Evolutionary conservation across 2,329 filamentous ascomycete species (phyloP).

Genomic region (Nemania abortiva): DNA sequence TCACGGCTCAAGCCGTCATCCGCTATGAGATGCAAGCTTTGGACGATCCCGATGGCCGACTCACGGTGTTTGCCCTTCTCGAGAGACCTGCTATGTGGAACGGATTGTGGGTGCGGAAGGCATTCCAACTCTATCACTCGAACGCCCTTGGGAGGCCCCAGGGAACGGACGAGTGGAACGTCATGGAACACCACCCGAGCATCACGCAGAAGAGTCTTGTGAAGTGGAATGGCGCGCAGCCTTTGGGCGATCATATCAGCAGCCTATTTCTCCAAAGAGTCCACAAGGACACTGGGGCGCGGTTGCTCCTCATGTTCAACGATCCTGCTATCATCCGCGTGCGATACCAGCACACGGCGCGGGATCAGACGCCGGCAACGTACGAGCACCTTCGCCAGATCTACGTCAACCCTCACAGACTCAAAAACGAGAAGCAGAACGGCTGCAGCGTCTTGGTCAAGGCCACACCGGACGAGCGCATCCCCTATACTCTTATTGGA

Average conservation of each 20-base stretch:
- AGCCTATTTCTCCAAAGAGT: neutral
- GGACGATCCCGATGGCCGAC: constrained; percentile 5
- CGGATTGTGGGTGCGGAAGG: neutral
- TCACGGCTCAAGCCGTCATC: constrained; percentile 2
- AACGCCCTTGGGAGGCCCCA: constrained; percentile 6
- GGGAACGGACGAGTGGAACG: neutral
- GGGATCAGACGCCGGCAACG: neutral
- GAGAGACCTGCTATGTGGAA: constrained; percentile 17
- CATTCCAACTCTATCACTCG: constrained; percentile 10
- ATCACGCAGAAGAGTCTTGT: constrained; percentile 14
- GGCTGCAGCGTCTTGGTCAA: neutral
- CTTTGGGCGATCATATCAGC: constrained; percentile 4
- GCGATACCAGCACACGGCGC: constrained; percentile 7
- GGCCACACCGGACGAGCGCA: neutral
- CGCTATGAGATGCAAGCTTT: constrained; percentile 1
- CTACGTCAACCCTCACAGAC: neutral
- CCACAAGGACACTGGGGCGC: neutral
- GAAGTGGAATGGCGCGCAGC: neutral
- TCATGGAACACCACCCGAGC: neutral
- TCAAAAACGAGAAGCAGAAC: neutral
- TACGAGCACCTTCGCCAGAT: constrained; percentile 15
- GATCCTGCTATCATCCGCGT: constrained; percentile 21
- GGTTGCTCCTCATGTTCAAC: neutral
- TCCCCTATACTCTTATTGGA: neutral
- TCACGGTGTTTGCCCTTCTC: neutral